phyloP scores from a whole-genome alignment of 345 rosid species.

The Eucalyptus microcorys region DNA sequence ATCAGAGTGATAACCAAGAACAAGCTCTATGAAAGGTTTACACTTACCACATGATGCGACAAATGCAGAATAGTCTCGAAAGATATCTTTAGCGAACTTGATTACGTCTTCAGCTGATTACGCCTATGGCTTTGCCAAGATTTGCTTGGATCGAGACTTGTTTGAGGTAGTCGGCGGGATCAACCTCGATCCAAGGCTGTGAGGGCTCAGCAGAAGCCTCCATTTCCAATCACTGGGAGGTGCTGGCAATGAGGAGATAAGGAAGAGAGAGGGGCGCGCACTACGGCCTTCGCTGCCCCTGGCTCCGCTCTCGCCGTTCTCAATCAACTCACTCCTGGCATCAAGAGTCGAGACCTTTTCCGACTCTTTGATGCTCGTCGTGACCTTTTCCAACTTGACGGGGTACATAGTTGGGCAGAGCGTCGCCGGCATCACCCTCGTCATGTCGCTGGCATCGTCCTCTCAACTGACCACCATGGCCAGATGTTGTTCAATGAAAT shows the following conservation, averaged over 20 bases:
- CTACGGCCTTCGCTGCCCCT: background rate
- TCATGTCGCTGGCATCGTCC: too few species aligned
- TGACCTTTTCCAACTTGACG: background rate
- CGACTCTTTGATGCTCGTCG: background rate
- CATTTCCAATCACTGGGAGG: background rate
- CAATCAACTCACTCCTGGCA: background rate
- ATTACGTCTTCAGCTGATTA: constrained; percentile 56
- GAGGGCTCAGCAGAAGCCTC: too few species aligned
- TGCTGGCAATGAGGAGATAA: background rate
- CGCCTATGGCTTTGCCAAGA: constrained; percentile 47
- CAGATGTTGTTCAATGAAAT: background rate
- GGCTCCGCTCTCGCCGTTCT: background rate
- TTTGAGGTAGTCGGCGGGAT: background rate
- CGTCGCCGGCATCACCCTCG: too few species aligned
- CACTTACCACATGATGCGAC: constrained; percentile 63
- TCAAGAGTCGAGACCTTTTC: background rate
- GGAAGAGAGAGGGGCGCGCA: background rate
- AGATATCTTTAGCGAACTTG: constrained; percentile 47
- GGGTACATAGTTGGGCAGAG: background rate
- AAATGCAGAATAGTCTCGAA: constrained; percentile 53
- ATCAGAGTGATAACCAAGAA: background rate
- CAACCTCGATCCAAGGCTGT: background rate
- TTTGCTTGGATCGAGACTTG: background rate
- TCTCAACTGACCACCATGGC: background rate
- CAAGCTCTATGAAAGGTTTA: background rate